Conservation (phyloP, 768 basidiomycete species). For the Boletus eberwhitei region DNA sequence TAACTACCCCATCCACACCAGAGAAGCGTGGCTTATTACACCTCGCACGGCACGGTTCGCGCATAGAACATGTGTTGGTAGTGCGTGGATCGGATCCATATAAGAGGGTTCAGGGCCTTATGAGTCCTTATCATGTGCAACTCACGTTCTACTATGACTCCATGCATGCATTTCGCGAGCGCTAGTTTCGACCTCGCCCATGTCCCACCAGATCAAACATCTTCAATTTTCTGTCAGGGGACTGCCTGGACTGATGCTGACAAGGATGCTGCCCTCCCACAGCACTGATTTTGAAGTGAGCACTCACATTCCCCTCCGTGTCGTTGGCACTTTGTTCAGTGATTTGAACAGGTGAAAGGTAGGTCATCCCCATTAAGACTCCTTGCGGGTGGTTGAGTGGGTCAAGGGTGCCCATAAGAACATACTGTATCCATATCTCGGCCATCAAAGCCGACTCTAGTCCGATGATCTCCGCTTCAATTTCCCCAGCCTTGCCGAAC, state of each 20-base stretch:
- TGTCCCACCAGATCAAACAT: neutral
- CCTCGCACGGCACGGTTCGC: neutral
- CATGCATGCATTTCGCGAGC: neutral
- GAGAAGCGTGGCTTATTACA: neutral
- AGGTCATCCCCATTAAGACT: neutral
- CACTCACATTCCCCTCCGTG: neutral
- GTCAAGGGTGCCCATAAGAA: too few species aligned
- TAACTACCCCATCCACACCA: neutral
- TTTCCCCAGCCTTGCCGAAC: constrained; percentile 5
- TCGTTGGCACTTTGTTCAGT: too few species aligned
- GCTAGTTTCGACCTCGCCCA: neutral
- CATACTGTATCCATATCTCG: too few species aligned
- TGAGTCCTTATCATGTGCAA: neutral
- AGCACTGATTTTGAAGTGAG: neutral
- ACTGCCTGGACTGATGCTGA: too few species aligned
- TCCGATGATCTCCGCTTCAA: constrained; percentile 27
- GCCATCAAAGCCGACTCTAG: neutral
- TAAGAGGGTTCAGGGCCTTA: neutral
- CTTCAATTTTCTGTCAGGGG: neutral
- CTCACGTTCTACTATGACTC: neutral
- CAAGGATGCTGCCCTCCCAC: too few species aligned
- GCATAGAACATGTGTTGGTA: neutral
- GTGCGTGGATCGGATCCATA: neutral
- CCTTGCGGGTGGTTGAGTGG: neutral
- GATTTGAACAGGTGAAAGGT: neutral